Percentiles rank a stretch among this genome's conserved stretches.
Evolutionary conservation across 2,329 filamentous ascomycete genomes (phyloP).

Genomic region (Pleomassaria siparia): DNA sequence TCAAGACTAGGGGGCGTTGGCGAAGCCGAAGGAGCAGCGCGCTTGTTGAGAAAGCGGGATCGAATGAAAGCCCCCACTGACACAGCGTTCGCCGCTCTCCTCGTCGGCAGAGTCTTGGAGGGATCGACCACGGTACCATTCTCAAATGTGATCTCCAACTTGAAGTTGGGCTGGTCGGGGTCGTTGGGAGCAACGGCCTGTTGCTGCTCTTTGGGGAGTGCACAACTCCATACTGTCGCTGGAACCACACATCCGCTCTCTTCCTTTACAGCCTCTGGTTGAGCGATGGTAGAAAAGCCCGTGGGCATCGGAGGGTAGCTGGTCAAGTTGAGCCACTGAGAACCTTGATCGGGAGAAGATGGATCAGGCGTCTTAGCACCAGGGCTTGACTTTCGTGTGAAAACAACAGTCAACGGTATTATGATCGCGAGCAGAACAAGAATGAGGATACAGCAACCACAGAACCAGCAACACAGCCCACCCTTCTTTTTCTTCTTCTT

Average conservation of each 20-base stretch:
- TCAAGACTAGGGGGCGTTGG: constrained; percentile 62
- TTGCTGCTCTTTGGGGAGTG: constrained; percentile 77
- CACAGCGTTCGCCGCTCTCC: constrained; percentile 65
- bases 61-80: constrained; percentile 38
- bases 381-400: constrained; percentile 44
- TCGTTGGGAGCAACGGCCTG: constrained; percentile 62
- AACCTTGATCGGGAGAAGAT: constrained; percentile 19
- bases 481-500: constrained; percentile 29
- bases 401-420: constrained; percentile 40
- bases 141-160: constrained; percentile 69
- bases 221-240: constrained; percentile 81
- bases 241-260: constrained; percentile 71
- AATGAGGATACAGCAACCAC: constrained; percentile 39
- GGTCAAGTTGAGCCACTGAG: constrained; percentile 79
- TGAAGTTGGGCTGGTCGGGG: constrained; percentile 73
- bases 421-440: constrained; percentile 43
- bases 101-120: constrained; percentile 28
- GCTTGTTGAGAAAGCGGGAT: constrained; percentile 27
- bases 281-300: constrained; percentile 76
- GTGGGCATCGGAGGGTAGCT: constrained; percentile 85
- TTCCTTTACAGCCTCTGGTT: constrained; percentile 66
- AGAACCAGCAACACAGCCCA: constrained; percentile 37
- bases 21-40: constrained; percentile 46
- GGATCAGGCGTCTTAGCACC: constrained; percentile 17
- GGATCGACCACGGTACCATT: constrained; percentile 50